These are phyloP conservation scores for Pseudomicrostroma phylloplanum DNA, from an alignment of 1,284 basidiomycete genomes.

Conservation along the genomic window DNA sequence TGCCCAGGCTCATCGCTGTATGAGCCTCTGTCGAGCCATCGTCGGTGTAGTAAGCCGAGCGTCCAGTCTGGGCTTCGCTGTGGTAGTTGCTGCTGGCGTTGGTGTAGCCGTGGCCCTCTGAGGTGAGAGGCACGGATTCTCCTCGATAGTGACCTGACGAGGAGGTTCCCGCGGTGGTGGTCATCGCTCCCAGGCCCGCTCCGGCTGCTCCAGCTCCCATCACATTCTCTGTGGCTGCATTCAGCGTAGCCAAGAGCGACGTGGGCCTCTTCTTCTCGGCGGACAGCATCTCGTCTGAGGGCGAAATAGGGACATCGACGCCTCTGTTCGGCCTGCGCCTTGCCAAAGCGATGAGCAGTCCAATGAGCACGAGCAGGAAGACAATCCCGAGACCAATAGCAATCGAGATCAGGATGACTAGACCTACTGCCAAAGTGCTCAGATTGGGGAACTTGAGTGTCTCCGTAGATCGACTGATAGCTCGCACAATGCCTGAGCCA, in stretches of 20 bases:
- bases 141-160: constrained; percentile 11
- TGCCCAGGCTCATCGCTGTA: constrained; percentile 54
- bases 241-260: constrained; percentile 42
- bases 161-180: constrained; percentile 10
- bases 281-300: constrained; percentile 33
- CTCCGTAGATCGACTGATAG: constrained; percentile 63
- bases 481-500: constrained; percentile 65
- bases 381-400: constrained; percentile 92
- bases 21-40: constrained; percentile 21
- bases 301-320: constrained; percentile 25
- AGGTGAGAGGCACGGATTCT: not conserved
- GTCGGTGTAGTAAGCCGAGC: constrained; percentile 48
- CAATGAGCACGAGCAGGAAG: constrained; percentile 78
- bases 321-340: constrained; percentile 52
- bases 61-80: constrained; percentile 31
- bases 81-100: constrained; percentile 16
- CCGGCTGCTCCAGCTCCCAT: constrained; percentile 73
- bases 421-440: constrained; percentile 65
- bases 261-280: constrained; percentile 39
- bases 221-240: constrained; percentile 66
- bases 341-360: constrained; percentile 69
- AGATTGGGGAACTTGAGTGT: constrained; percentile 41
- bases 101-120: not conserved
- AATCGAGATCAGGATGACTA: constrained; percentile 94
- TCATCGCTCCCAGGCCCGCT: constrained; percentile 55